phyloP scores from a whole-genome alignment of 495 filamentous ascomycete species.

The Evernia prunastri region DNA sequence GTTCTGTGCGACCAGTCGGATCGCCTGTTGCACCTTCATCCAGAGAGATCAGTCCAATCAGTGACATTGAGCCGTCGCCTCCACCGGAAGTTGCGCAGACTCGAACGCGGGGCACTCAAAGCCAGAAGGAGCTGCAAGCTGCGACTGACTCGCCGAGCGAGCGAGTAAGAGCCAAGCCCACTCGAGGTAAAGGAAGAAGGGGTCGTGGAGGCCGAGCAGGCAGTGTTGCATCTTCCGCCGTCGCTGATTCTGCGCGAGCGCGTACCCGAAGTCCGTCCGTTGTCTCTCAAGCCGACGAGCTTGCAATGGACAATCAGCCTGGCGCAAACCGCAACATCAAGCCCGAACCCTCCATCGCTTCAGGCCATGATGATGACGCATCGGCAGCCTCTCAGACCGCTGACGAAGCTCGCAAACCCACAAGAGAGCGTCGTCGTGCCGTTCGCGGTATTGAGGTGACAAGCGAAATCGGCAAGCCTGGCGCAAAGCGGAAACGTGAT shows the following conservation, averaged over 20 bases:
- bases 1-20: slow-evolving; percentile 29
- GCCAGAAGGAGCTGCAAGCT: slow-evolving; percentile 28
- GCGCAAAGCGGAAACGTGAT: slow-evolving; percentile 30
- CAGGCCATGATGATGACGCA: slow-evolving; percentile 36
- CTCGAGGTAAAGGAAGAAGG: slow-evolving; percentile 31
- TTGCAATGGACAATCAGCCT: slow-evolving; percentile 42
- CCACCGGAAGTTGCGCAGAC: slow-evolving; percentile 32
- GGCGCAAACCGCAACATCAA: slow-evolving; percentile 50
- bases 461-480: slow-evolving; percentile 35
- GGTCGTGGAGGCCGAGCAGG: slow-evolving; percentile 39
- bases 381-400: slow-evolving; percentile 23
- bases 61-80: slow-evolving; percentile 42
- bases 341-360: slow-evolving; percentile 57
- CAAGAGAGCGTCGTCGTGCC: slow-evolving; percentile 31
- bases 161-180: slow-evolving; percentile 26
- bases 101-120: slow-evolving; percentile 30
- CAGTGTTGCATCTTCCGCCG: slow-evolving; percentile 48
- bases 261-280: slow-evolving; percentile 55
- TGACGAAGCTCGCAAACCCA: slow-evolving; percentile 25
- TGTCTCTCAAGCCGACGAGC: slow-evolving; percentile 49
- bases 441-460: slow-evolving; percentile 43
- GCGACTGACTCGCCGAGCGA: slow-evolving; percentile 9
- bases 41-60: slow-evolving; percentile 50
- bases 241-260: slow-evolving; percentile 29
- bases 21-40: slow-evolving; percentile 43